Base-by-base conservation (phyloP, 139 green algal species). In the Astrephomene gubernaculifera region DNA sequence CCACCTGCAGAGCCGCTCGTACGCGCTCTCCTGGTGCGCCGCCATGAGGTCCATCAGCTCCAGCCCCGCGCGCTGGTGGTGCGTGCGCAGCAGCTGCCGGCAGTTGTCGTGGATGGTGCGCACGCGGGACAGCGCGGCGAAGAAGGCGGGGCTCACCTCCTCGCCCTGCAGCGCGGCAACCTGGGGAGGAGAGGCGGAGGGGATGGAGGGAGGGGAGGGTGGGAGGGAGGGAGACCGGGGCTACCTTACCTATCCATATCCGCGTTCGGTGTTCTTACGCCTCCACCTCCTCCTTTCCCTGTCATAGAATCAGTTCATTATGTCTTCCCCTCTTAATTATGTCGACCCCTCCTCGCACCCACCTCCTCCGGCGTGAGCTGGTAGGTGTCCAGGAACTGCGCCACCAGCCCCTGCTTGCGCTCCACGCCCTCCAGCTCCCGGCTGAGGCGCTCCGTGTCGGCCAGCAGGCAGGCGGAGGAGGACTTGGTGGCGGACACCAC, bases 1-100 rank as follows among this genome's bases (percentile, higher is more conserved):
- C 24, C 87, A 98, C 90, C 95, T 92, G 93, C 96, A 99, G 61
- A 99, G 94, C 57, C 92, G 85, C 92, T 99, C 96, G 88, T 99
- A 99, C 8, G 96, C 97, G 2, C 83, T 89, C 85, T 99, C 97
- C 92, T 99, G 96, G 76, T 99, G 90, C 38, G 72, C 78, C 2
- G 96, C 93, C 97, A 99, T 99, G 31, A 93, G 82, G 87, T 99
- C 97, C 96, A 99, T 99, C 21, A 99, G 93, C 91, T 99, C 97
- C 85, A 99, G 84, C 8, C 97, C 97, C 27, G 97, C 97, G 2
- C 97, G 91, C 91, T 99, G 97, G 92, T 99, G 97, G 76, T 90
- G 86, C 43, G 92, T 96, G 74, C 93, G 85, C 82, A 99, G 88
- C 90, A 99, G 91, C 49, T 87, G 70, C 39, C 91, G 93, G 94